Conservation (phyloP, 75 land plant genomes). For the Sequoiadendron giganteum region DNA sequence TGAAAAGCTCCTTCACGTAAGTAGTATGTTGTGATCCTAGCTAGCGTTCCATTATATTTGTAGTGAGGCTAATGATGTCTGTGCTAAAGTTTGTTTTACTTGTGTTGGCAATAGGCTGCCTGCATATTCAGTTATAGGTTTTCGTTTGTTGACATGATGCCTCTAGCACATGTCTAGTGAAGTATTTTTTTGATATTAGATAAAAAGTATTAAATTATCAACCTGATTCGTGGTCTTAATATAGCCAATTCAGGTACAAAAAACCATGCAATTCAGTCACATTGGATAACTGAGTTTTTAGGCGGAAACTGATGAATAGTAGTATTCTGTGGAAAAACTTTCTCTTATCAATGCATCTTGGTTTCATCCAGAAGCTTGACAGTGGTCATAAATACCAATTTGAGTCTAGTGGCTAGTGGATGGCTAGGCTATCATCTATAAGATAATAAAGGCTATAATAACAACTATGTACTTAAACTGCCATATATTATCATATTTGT, state of each 20-base stretch:
- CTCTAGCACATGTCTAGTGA: too few species aligned
- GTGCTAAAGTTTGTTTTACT: not conserved
- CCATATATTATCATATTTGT: not conserved
- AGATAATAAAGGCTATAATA: not conserved
- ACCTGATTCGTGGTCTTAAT: not conserved
- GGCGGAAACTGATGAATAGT: not conserved
- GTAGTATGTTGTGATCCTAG: too few species aligned
- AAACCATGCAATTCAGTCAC: not conserved
- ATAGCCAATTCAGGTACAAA: not conserved
- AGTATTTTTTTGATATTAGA: too few species aligned
- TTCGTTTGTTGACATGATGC: too few species aligned
- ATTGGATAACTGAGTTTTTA: not conserved
- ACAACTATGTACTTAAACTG: not conserved
- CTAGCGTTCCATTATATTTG: not conserved
- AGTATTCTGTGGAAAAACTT: not conserved
- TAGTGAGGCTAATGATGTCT: not conserved
- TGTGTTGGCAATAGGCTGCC: not conserved
- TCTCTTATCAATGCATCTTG: not conserved
- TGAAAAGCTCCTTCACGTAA: too few species aligned
- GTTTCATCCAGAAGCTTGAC: not conserved
- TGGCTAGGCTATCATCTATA: not conserved
- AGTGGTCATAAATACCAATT: not conserved
- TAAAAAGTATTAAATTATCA: not conserved
- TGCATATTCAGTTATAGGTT: too few species aligned
- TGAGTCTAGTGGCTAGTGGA: not conserved